Evolutionary conservation across 2,329 filamentous ascomycete species (phyloP).

Genomic region (Hypoxylon sp.): DNA sequence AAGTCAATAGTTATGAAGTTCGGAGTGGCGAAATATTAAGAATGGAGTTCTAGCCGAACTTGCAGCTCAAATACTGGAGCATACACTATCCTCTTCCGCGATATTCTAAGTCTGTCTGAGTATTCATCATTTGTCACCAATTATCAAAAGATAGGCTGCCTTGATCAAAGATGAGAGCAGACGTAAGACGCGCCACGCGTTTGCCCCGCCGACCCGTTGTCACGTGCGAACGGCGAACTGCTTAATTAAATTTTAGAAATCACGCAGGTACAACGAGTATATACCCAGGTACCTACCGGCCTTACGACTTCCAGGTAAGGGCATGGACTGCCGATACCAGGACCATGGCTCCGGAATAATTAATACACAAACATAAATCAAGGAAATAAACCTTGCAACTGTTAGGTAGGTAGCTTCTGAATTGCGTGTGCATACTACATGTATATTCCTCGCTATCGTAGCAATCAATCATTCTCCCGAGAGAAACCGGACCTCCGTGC

Average conservation of each 20-base stretch:
- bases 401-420: constrained; percentile 12
- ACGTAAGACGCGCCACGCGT: constrained; percentile 41
- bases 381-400: neutral
- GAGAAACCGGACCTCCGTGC: constrained; percentile 17
- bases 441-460: constrained; percentile 32
- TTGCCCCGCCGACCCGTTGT: constrained; percentile 39
- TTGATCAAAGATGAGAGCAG: neutral
- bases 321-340: too few species aligned
- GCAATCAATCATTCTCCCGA: constrained; percentile 33
- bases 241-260: neutral
- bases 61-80: constrained; percentile 4
- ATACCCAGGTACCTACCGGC: neutral
- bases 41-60: constrained; percentile 6
- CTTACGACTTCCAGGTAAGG: too few species aligned
- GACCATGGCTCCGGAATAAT: too few species aligned
- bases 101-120: neutral
- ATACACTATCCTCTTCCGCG: constrained; percentile 3
- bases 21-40: neutral
- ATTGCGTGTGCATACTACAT: constrained; percentile 6
- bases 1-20: neutral
- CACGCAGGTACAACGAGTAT: neutral
- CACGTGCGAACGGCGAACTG: constrained; percentile 27
- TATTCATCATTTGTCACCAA: constrained; percentile 2
- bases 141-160: neutral
- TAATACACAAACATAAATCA: too few species aligned